Evolutionary conservation across 257 asterid genomes (phyloP).

Genomic region (Solanum chiquidenum): DNA sequence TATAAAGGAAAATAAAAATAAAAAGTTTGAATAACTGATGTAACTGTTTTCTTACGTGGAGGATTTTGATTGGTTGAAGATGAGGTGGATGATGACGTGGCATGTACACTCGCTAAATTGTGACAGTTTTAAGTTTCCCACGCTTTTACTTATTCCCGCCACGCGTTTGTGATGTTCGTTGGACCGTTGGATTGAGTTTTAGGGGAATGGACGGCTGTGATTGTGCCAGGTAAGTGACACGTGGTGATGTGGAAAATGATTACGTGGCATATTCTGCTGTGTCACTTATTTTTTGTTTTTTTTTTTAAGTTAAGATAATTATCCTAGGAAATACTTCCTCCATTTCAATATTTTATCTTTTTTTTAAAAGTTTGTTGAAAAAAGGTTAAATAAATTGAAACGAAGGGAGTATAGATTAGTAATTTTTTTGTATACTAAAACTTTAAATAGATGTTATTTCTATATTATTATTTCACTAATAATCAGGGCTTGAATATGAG

Average conservation of each 20-base stretch:
- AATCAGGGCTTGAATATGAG: too few species aligned
- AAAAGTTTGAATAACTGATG: neutral
- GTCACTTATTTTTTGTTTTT: neutral
- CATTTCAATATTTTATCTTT: neutral
- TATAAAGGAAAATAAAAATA: too few species aligned
- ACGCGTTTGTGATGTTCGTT: neutral
- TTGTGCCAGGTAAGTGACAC: neutral
- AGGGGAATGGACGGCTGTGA: neutral
- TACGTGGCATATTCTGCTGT: neutral
- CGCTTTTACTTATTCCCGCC: conserved; percentile 19
- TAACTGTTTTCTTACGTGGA: conserved; percentile 24
- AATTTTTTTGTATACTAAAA: too few species aligned
- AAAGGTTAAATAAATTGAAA: too few species aligned
- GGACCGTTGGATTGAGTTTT: neutral
- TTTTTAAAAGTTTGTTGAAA: too few species aligned
- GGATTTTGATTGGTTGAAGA: neutral
- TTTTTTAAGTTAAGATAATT: neutral
- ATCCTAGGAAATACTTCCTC: neutral
- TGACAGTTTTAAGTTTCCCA: conserved; percentile 19
- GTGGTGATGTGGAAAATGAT: neutral
- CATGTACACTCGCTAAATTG: conserved; percentile 2
- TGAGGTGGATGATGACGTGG: neutral
- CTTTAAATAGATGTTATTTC: too few species aligned
- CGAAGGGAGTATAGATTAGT: too few species aligned
- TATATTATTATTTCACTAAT: too few species aligned